phyloP scores from a whole-genome alignment of 2,329 filamentous ascomycete genomes.

The Fusarium staphyleae region DNA sequence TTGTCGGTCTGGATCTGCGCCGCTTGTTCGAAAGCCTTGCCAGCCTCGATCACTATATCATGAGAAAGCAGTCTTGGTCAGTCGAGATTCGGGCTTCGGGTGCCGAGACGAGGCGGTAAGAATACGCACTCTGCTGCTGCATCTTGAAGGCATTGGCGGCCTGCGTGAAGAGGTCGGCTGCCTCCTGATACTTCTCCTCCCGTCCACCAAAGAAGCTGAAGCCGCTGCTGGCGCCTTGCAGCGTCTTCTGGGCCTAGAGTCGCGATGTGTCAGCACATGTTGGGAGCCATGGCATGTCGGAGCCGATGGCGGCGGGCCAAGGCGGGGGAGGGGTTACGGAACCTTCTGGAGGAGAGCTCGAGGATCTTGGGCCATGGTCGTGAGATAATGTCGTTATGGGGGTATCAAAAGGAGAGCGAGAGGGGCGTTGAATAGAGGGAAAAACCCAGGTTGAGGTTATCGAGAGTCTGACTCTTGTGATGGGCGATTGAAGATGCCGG shows the following conservation, averaged over 20 bases:
- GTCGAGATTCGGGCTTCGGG: slow-evolving; percentile 5
- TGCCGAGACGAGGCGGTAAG: slow-evolving; percentile 3
- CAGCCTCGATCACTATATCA: slow-evolving; percentile 77
- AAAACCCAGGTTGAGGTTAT: slow-evolving; percentile 29
- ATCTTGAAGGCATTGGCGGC: slow-evolving; percentile 92
- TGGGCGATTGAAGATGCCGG: slow-evolving; percentile 25
- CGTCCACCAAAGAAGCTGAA: slow-evolving; percentile 90
- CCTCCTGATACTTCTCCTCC: slow-evolving; percentile 88
- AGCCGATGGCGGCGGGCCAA: slow-evolving; percentile 3
- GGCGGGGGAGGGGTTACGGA: slow-evolving; percentile 35
- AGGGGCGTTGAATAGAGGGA: slow-evolving; percentile 4
- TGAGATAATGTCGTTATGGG: slow-evolving; percentile 8
- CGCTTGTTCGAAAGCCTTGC: slow-evolving; percentile 84
- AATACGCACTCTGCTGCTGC: slow-evolving; percentile 77
- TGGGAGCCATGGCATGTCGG: slow-evolving; percentile 5
- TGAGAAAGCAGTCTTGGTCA: slow-evolving; percentile 3
- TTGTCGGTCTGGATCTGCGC: slow-evolving; percentile 81
- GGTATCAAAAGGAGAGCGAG: slow-evolving; percentile 15
- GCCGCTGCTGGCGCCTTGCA: slow-evolving; percentile 75
- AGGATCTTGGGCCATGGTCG: slow-evolving; percentile 76
- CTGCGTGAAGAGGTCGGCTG: slow-evolving; percentile 85
- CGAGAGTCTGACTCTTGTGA: slow-evolving; percentile 16
- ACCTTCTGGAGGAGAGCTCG: slow-evolving; percentile 82
- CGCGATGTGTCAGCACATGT: slow-evolving; percentile 12
- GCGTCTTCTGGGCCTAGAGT: slow-evolving; percentile 82